Evolutionary conservation across 306 rosid genomes (phyloP).

Genomic region (Cyclanthera cordifolia): DNA sequence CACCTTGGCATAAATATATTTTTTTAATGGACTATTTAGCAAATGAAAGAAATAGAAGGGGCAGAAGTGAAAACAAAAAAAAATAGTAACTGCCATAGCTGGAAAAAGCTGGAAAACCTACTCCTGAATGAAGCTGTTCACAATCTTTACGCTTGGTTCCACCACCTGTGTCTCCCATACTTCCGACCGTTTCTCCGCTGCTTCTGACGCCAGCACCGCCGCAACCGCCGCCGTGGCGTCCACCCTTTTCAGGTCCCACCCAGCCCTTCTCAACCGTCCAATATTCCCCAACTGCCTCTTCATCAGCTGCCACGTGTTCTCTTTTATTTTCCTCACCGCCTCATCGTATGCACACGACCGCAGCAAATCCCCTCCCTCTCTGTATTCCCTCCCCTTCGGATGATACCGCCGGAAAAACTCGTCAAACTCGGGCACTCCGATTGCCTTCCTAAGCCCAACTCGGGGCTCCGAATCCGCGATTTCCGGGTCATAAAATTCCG

Average conservation of each 20-base stretch:
- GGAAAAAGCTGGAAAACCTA: conserved; percentile 37
- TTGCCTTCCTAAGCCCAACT: conserved; percentile 62
- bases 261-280: conserved; percentile 27
- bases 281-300: conserved; percentile 60
- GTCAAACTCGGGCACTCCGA: conserved; percentile 83
- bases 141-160: conserved; percentile 92
- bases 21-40: background rate
- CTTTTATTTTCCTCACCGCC: conserved; percentile 61
- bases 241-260: conserved; percentile 73
- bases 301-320: conserved; percentile 66
- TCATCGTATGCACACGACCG: conserved; percentile 41
- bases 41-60: background rate
- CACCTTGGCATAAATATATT: background rate
- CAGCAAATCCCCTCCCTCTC: conserved; percentile 19
- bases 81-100: conserved; percentile 15
- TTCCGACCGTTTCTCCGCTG: conserved; percentile 33
- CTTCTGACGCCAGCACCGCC: conserved; percentile 36
- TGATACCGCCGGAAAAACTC: conserved; percentile 35
- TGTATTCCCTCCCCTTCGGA: conserved; percentile 5
- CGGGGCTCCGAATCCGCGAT: conserved; percentile 10
- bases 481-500: conserved; percentile 44
- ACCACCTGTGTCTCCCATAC: conserved; percentile 60
- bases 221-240: conserved; percentile 68
- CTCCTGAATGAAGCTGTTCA: conserved; percentile 76
- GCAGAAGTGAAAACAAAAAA: background rate